phyloP scores from a whole-genome alignment of 2,329 filamentous ascomycete species.

The Geosmithia putterillii region DNA sequence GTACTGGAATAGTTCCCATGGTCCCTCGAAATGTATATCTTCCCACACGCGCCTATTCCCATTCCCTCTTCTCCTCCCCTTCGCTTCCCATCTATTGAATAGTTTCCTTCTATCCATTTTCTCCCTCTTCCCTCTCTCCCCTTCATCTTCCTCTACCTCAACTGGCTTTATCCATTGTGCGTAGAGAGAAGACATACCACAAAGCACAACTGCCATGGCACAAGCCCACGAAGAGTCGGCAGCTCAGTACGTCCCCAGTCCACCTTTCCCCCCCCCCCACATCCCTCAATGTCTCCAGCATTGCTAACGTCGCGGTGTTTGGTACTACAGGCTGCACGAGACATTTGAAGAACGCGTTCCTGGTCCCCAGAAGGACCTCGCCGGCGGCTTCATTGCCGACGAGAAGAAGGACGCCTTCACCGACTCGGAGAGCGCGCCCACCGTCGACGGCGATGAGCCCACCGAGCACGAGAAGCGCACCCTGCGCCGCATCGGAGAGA shows the following conservation, averaged over 20 bases:
- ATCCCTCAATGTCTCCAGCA: neutral
- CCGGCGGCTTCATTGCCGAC: conserved; percentile 6
- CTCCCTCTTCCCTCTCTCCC: neutral
- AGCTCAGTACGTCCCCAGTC: conserved; percentile 1
- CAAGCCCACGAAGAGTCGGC: conserved; percentile 2
- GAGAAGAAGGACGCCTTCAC: conserved; percentile 5
- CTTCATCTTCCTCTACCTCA: neutral
- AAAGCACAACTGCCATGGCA: conserved; percentile 1
- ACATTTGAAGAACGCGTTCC: conserved; percentile 8
- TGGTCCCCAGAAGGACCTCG: conserved; percentile 6
- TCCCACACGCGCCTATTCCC: neutral
- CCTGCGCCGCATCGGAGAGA: conserved; percentile 40
- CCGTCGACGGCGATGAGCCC: conserved; percentile 36
- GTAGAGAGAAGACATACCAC: neutral
- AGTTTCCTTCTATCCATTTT: neutral
- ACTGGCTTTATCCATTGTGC: neutral
- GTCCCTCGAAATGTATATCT: neutral
- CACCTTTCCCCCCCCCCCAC: neutral
- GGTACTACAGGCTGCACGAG: conserved; percentile 7
- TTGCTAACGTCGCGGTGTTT: neutral
- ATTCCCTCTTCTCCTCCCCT: neutral
- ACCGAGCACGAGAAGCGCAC: conserved; percentile 35
- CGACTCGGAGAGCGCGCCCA: conserved; percentile 9
- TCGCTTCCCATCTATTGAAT: neutral
- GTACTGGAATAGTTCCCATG: too few relatives aligned